Evolutionary conservation across 208 protist species (phyloP).

Genomic region (Leishmania guyanensis): DNA sequence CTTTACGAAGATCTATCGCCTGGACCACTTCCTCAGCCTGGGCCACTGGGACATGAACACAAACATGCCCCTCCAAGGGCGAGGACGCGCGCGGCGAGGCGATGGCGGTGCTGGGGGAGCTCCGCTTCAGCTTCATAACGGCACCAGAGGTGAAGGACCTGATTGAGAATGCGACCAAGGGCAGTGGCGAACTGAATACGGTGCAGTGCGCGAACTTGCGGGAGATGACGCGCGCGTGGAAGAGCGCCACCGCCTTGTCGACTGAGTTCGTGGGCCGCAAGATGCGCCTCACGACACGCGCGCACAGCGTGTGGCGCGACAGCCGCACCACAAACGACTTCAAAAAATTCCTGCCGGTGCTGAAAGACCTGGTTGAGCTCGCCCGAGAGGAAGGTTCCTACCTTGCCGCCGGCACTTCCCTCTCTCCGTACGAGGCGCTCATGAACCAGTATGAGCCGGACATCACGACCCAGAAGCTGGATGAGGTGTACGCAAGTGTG

Average conservation of each 20-base stretch:
- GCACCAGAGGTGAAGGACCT: slow-evolving; percentile 38
- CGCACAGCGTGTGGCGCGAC: slow-evolving; percentile 67
- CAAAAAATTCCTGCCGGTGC: slow-evolving; percentile 54
- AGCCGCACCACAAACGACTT: slow-evolving; percentile 76
- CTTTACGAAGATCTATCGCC: slow-evolving; percentile 60
- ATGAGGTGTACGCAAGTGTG: slow-evolving; percentile 74
- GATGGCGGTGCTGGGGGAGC: slow-evolving; percentile 46
- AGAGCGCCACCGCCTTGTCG: slow-evolving; percentile 46
- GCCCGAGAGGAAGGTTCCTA: slow-evolving; percentile 66
- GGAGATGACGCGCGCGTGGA: slow-evolving; percentile 59
- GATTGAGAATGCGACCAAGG: slow-evolving; percentile 42
- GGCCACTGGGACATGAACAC: slow-evolving; percentile 74
- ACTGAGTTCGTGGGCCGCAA: slow-evolving; percentile 64
- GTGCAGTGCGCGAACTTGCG: slow-evolving; percentile 71
- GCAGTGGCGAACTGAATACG: slow-evolving; percentile 32
- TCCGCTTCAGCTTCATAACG: slow-evolving; percentile 58
- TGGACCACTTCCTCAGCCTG: slow-evolving; percentile 52
- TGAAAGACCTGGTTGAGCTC: slow-evolving; percentile 79
- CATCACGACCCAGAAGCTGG: slow-evolving; percentile 56
- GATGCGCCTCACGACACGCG: slow-evolving; percentile 49
- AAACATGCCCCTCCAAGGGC: slow-evolving; percentile 80
- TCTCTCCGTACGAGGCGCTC: slow-evolving; percentile 75
- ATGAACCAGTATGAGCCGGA: slow-evolving; percentile 86
- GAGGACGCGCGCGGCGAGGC: slow-evolving; percentile 62
- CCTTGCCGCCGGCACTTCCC: slow-evolving; percentile 43